Base-by-base conservation (phyloP, 768 basidiomycete species). In the Xerocomus potaroensis region DNA sequence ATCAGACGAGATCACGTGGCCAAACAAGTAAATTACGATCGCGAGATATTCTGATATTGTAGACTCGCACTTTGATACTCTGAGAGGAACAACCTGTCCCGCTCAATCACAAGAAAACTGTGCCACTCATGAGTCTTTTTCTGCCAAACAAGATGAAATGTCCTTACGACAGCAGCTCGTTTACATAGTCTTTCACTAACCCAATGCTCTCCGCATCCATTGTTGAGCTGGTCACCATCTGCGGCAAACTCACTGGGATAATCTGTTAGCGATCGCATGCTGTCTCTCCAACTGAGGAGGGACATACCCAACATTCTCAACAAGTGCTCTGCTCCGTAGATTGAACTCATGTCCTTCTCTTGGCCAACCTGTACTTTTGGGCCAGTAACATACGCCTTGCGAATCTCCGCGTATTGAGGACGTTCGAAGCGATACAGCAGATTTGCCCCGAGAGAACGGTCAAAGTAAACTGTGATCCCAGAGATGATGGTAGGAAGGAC, bases 291-390 rank as follows among this genome's bases (percentile, higher is more conserved):
- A 21, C 19, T 14, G 30, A 29, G n/a, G 26, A 29, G n/a, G 18
- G 40, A 74, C 80, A 47, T 51, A 95, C 95, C 95, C 44, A 98
- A 72, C 80, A 98, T 85, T 42, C 95, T 73, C 50, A 97, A 63
- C 4, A 99, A 64, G 67, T 99, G 96, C 61, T 98, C 95, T 6
- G 90, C 93, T 1, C 95, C 96, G 58, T 98, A 98, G 7, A 97
- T 75, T 42, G 79, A 71, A 61, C 89, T 91, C 85, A 96, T 90
- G 58, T 90, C 84, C 64, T 81, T 86, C 61, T 91, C 89, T 51
- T 81, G 72, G 5, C 73, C 77, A 10, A 84, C 72, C 41, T 76
- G 68, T 22, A 89, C 86, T 41, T 81, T 76, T 39, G 75, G 81
- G 1, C 85, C 87, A 7, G 88, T 90, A 51, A 83, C 79, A 54